These are phyloP conservation scores for Eucalyptus tenuipes DNA, from an alignment of 345 rosid genomes.

Conservation along the genomic window DNA sequence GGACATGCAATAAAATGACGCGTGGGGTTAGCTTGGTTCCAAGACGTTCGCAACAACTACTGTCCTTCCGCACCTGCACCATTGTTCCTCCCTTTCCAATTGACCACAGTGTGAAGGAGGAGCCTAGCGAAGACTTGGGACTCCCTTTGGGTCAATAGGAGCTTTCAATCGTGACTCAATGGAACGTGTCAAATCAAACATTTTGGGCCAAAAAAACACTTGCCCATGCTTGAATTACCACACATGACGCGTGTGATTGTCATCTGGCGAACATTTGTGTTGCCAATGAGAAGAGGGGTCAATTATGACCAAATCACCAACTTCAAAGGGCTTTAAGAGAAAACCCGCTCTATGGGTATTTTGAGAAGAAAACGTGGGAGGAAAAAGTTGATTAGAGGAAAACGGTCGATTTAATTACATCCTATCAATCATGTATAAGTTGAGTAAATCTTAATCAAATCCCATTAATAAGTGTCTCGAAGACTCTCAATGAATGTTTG, in stretches of 20 bases:
- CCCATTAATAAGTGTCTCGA: not conserved
- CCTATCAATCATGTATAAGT: too few relatives aligned
- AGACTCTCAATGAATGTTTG: not conserved
- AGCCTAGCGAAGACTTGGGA: rapidly evolving
- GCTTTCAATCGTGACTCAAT: not conserved
- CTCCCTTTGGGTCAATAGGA: not conserved
- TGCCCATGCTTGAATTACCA: too few relatives aligned
- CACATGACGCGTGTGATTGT: not conserved
- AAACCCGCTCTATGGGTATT: not conserved
- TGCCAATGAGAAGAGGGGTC: not conserved
- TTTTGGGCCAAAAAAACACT: not conserved
- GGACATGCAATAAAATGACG: not conserved
- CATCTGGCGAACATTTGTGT: not conserved
- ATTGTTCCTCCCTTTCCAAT: not conserved
- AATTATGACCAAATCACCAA: not conserved
- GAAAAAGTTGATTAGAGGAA: not conserved
- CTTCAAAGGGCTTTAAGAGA: not conserved
- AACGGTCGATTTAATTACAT: not conserved
- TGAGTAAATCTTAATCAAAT: not conserved
- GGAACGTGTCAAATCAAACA: not conserved
- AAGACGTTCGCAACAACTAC: not conserved
- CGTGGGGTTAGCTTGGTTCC: not conserved
- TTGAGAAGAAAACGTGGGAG: not conserved
- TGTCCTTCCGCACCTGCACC: not conserved
- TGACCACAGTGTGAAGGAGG: not conserved